phyloP scores from a whole-genome alignment of 768 basidiomycete genomes.

The Termitomyces heimii region DNA sequence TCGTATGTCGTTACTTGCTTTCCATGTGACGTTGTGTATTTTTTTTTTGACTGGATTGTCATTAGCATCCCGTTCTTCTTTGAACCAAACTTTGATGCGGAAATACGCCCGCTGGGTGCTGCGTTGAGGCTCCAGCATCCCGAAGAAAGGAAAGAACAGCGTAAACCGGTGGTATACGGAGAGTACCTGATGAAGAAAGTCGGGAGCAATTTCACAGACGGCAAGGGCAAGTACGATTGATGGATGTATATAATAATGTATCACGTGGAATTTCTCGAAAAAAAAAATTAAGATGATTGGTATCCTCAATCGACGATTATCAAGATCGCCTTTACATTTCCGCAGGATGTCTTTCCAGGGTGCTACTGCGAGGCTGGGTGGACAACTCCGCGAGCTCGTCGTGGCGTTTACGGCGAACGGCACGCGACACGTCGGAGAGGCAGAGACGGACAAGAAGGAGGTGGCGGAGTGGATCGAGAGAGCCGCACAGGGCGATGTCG shows the following conservation, averaged over 20 bases:
- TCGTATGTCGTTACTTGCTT: slow-evolving; percentile 45
- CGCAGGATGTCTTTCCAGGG: slow-evolving; percentile 48
- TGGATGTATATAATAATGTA: neutral
- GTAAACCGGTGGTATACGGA: slow-evolving; percentile 61
- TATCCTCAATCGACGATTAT: slow-evolving; percentile 36
- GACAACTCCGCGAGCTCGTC: slow-evolving; percentile 54
- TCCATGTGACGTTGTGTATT: too few species aligned
- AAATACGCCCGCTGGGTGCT: slow-evolving; percentile 58
- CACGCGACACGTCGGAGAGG: slow-evolving; percentile 39
- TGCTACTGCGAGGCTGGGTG: slow-evolving; percentile 38
- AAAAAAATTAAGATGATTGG: slow-evolving; percentile 31
- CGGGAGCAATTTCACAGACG: slow-evolving; percentile 57
- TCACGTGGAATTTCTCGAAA: slow-evolving; percentile 14
- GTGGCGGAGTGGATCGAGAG: slow-evolving; percentile 69
- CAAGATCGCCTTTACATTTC: slow-evolving; percentile 17
- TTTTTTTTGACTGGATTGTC: neutral
- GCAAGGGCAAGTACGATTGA: slow-evolving; percentile 32
- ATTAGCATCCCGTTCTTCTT: slow-evolving; percentile 88
- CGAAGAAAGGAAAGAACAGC: slow-evolving; percentile 14
- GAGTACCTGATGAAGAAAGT: slow-evolving; percentile 75
- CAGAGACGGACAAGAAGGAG: slow-evolving; percentile 57
- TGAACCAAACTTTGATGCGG: slow-evolving; percentile 80
- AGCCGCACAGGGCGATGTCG: slow-evolving; percentile 43
- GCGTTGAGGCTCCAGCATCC: slow-evolving; percentile 39
- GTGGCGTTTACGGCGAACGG: slow-evolving; percentile 39